These are phyloP conservation scores for Penicillium italicum DNA, from an alignment of 2,329 filamentous ascomycete species.

Conservation along the genomic window DNA sequence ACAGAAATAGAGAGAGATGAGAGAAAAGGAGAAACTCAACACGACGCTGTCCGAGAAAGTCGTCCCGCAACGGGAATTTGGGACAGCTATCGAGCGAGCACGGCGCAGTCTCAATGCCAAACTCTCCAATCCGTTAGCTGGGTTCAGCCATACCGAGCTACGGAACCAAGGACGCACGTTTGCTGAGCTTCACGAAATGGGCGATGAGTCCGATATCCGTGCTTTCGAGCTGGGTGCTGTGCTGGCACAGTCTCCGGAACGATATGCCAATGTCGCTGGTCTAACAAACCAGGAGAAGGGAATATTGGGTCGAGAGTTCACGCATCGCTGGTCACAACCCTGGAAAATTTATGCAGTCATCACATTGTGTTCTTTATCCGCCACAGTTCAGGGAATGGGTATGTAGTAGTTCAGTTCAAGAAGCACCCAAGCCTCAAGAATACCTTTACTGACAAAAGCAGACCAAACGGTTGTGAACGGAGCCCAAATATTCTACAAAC, in stretches of 20 bases:
- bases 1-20: neutral
- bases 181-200: slow-evolving; percentile 54
- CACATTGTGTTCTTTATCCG: slow-evolving; percentile 62
- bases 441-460: slow-evolving; percentile 15
- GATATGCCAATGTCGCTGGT: slow-evolving; percentile 50
- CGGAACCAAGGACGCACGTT: slow-evolving; percentile 57
- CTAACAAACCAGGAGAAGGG: slow-evolving; percentile 58
- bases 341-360: slow-evolving; percentile 63
- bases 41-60: slow-evolving; percentile 11
- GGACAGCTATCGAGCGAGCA: slow-evolving; percentile 39
- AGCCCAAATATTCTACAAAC: slow-evolving; percentile 62
- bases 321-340: slow-evolving; percentile 67
- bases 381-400: slow-evolving; percentile 68
- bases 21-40: neutral
- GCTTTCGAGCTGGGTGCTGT: slow-evolving; percentile 60
- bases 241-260: slow-evolving; percentile 53
- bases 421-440: neutral
- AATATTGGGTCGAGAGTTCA: slow-evolving; percentile 58
- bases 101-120: slow-evolving; percentile 47
- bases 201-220: slow-evolving; percentile 54
- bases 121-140: slow-evolving; percentile 53
- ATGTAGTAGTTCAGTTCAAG: slow-evolving; percentile 15
- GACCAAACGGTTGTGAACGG: slow-evolving; percentile 69
- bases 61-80: slow-evolving; percentile 23
- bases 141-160: slow-evolving; percentile 50